Percentiles rank a stretch among this genome's conserved stretches.
Evolutionary conservation across 306 rosid species (phyloP).

Genomic region (Prosopis cineraria): DNA sequence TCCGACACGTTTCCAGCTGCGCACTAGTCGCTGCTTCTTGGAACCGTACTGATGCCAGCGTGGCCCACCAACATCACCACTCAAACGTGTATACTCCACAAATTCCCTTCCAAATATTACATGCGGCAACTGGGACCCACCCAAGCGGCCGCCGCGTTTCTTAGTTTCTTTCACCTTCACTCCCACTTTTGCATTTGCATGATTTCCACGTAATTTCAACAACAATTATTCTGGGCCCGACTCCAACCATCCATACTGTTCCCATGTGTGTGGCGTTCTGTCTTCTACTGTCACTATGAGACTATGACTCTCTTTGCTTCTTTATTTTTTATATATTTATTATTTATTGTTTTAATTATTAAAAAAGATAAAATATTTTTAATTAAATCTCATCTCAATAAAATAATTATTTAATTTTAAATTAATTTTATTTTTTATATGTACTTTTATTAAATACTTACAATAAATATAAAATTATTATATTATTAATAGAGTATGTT

Average conservation of each 20-base stretch:
- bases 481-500: too few species aligned
- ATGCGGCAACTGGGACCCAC: constrained; percentile 23
- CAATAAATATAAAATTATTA: too few species aligned
- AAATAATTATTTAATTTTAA: too few species aligned
- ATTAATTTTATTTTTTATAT: too few species aligned
- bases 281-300: too few species aligned
- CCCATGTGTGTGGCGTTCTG: too few species aligned
- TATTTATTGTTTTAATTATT: too few species aligned
- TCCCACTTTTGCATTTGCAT: neutral
- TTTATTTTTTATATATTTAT: too few species aligned
- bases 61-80: neutral
- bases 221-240: neutral
- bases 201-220: neutral
- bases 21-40: neutral
- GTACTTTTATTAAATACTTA: too few species aligned
- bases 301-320: too few species aligned
- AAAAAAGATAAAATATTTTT: too few species aligned
- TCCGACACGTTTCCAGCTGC: neutral
- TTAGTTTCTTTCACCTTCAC: neutral
- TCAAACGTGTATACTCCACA: neutral
- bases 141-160: constrained; percentile 2
- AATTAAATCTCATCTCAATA: too few species aligned
- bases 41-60: neutral
- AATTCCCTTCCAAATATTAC: neutral
- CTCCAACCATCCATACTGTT: neutral